A percentile compares a stretch with the other conserved stretches of the same genome.
Evolutionary conservation across 2,329 filamentous ascomycete genomes (phyloP).

Genomic region (Penicillium griseofulvum): DNA sequence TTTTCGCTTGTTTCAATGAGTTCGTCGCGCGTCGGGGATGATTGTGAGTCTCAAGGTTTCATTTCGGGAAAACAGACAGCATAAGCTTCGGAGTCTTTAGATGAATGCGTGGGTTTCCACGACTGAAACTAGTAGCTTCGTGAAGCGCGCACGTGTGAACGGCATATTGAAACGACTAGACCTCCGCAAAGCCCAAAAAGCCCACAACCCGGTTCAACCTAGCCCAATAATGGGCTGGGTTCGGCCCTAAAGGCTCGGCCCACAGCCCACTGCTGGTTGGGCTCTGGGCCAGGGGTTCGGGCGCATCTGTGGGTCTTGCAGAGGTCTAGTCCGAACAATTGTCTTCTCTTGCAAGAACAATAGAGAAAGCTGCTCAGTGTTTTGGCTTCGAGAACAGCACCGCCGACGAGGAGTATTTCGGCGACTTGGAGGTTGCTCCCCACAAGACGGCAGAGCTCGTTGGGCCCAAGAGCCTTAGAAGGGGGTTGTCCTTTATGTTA

Average conservation of each 20-base stretch:
- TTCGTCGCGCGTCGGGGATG: background rate
- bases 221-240: too few species aligned
- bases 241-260: too few species aligned
- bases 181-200: too few species aligned
- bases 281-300: too few species aligned
- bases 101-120: conserved; percentile 52
- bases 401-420: conserved; percentile 3
- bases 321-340: too few species aligned
- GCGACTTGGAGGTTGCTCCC: conserved; percentile 8
- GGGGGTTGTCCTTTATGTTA: background rate
- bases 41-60: background rate
- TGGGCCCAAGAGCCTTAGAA: background rate
- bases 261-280: too few species aligned
- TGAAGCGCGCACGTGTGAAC: conserved; percentile 54
- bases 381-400: conserved; percentile 15
- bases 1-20: background rate
- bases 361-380: conserved; percentile 41
- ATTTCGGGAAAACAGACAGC: conserved; percentile 28
- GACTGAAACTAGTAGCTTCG: conserved; percentile 52
- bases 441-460: conserved; percentile 12
- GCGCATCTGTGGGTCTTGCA: too few species aligned
- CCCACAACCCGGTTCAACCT: too few species aligned
- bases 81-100: conserved; percentile 31
- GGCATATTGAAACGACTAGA: too few species aligned
- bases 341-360: conserved; percentile 57